Percentiles rank a stretch among this genome's conserved stretches.
Conservation (phyloP, 345 rosid species). For the Turnera subulata region DNA sequence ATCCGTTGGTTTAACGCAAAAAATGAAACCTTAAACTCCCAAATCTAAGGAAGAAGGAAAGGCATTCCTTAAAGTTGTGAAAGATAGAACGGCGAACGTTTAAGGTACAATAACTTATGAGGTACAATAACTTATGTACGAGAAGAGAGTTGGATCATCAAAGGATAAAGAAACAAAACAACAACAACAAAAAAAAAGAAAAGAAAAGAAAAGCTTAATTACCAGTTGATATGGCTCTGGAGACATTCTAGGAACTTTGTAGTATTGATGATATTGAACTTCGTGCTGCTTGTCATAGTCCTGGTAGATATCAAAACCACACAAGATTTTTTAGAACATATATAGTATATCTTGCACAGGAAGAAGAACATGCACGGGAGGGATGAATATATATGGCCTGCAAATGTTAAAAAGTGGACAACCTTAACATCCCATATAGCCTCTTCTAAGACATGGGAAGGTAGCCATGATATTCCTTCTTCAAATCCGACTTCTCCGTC, state of each 20-base stretch:
- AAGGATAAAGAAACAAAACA: no score
- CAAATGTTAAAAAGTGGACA: neutral
- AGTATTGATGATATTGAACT: neutral
- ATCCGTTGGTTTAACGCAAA: no score
- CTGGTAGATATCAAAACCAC: conserved; percentile 3
- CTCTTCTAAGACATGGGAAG: conserved; percentile 48
- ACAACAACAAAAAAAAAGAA: neutral
- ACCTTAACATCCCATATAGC: conserved; percentile 34
- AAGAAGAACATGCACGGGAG: neutral
- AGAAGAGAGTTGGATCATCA: no score
- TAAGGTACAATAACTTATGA: neutral
- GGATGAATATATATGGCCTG: no score
- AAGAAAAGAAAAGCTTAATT: neutral
- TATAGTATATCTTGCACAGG: neutral
- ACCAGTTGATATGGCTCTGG: conserved; percentile 22
- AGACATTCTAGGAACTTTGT: conserved; percentile 18
- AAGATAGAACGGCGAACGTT: neutral
- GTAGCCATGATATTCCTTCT: conserved; percentile 45
- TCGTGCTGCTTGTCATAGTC: conserved; percentile 11
- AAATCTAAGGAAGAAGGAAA: no score
- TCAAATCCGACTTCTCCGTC: conserved; percentile 43
- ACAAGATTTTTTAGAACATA: no score
- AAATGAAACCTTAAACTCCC: no score
- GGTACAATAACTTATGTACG: no score
- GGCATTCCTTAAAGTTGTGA: neutral